phyloP scores from a whole-genome alignment of 352 stramenopile genomes.

The Pythium brassicae region DNA sequence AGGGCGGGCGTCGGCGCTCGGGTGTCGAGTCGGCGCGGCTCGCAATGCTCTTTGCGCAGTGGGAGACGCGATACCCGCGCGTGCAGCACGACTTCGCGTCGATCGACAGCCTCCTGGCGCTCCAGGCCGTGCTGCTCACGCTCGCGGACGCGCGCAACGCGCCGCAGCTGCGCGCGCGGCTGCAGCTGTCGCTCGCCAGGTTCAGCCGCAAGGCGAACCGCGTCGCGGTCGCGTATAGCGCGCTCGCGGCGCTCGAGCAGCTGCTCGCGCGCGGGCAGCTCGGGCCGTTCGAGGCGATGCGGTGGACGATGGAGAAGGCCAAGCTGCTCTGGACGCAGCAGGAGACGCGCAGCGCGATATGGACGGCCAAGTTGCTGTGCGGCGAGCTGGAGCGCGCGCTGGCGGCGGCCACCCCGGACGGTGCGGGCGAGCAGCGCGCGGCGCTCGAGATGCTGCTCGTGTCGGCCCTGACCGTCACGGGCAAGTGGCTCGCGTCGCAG shows the following conservation, averaged over 20 bases:
- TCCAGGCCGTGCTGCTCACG: slow-evolving; percentile 61
- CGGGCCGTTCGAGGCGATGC: slow-evolving; percentile 32
- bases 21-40: slow-evolving; percentile 4
- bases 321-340: slow-evolving; percentile 77
- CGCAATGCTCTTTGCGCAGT: slow-evolving; percentile 31
- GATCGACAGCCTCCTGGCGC: slow-evolving; percentile 46
- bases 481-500: slow-evolving; percentile 92
- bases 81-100: slow-evolving; percentile 54
- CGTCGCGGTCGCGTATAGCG: slow-evolving; percentile 60
- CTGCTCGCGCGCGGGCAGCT: slow-evolving; percentile 34
- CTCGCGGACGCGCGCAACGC: slow-evolving; percentile 22
- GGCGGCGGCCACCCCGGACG: slow-evolving; percentile 19
- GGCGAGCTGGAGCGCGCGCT: slow-evolving; percentile 27
- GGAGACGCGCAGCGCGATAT: slow-evolving; percentile 71
- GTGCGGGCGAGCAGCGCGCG: slow-evolving; percentile 6
- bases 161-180: slow-evolving; percentile 27
- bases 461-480: slow-evolving; percentile 69
- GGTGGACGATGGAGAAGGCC: slow-evolving; percentile 74
- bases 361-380: slow-evolving; percentile 53
- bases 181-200: slow-evolving; percentile 52
- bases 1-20: too few species aligned
- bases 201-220: slow-evolving; percentile 62
- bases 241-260: slow-evolving; percentile 57
- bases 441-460: slow-evolving; percentile 54
- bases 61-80: slow-evolving; percentile 35